A percentile compares a stretch with the other conserved stretches of the same genome.
Conservation (phyloP, 106 monocot species). For the Phalaenopsis aphrodite region DNA sequence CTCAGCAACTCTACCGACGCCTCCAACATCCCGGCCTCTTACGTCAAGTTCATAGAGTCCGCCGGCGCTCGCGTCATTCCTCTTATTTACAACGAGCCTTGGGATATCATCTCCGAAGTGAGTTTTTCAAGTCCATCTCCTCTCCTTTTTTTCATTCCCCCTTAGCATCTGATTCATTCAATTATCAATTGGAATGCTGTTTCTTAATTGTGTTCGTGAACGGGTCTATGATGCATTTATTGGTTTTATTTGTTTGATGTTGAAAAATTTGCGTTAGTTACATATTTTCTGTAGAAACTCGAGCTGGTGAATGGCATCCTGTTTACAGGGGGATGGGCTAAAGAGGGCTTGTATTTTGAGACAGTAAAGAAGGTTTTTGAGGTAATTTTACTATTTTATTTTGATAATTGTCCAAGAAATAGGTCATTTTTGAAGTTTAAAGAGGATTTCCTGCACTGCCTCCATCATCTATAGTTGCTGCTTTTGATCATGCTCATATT, state of each 20-base stretch:
- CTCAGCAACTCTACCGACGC: conserved; percentile 38
- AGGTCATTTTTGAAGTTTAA: not conserved
- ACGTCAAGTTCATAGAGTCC: conserved; percentile 87
- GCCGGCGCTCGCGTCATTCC: conserved; percentile 85
- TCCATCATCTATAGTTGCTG: not conserved
- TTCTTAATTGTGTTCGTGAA: not conserved
- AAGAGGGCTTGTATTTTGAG: conserved; percentile 62
- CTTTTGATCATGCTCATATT: not conserved
- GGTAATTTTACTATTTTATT: conserved; percentile 18
- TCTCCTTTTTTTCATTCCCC: not conserved
- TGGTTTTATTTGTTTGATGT: not conserved
- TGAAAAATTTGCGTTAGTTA: not conserved
- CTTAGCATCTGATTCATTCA: not conserved
- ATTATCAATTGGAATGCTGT: not conserved
- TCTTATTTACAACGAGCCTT: conserved; percentile 67
- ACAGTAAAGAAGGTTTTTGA: conserved; percentile 45
- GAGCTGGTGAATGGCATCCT: conserved; percentile 72
- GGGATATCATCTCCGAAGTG: conserved; percentile 41
- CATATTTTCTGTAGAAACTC: conserved; percentile 47
- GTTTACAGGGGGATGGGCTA: conserved; percentile 75
- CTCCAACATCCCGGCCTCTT: conserved; percentile 71
- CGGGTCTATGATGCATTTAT: not conserved
- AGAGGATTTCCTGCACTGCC: not conserved
- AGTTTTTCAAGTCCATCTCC: not conserved
- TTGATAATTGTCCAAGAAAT: not conserved